A percentile compares a stretch with the other conserved stretches of the same genome.
Evolutionary conservation across 2,329 filamentous ascomycete species (phyloP).

Genomic region (Phialophora chinensis): DNA sequence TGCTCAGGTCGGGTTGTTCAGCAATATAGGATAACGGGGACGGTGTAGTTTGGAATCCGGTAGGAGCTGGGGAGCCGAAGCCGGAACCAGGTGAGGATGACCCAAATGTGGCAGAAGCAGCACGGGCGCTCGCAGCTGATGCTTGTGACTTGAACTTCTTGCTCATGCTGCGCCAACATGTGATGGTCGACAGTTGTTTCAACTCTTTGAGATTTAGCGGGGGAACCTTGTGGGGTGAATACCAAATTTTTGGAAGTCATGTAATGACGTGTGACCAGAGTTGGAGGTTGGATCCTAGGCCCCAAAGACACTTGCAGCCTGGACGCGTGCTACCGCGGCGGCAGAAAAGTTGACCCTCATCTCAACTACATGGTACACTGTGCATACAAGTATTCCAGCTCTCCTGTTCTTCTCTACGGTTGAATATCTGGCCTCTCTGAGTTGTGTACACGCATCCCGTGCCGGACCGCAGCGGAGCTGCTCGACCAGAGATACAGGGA

Average conservation of each 20-base stretch:
- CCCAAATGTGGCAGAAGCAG: slow-evolving; percentile 55
- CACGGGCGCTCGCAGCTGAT: slow-evolving; percentile 68
- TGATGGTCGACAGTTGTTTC: background rate
- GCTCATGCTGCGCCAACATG: slow-evolving; percentile 54
- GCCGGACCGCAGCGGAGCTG: background rate
- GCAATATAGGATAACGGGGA: slow-evolving; percentile 79
- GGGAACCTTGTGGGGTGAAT: slow-evolving; percentile 5
- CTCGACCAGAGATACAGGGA: background rate
- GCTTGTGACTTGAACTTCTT: slow-evolving; percentile 69
- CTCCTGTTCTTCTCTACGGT: background rate
- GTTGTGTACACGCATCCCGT: background rate
- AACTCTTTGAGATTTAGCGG: background rate
- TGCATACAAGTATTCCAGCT: background rate
- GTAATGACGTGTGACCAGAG: slow-evolving; percentile 16
- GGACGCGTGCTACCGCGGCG: background rate
- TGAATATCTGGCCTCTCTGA: background rate
- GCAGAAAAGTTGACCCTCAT: background rate
- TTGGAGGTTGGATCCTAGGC: background rate
- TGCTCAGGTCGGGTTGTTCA: slow-evolving; percentile 80
- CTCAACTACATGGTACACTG: background rate
- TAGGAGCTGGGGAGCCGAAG: slow-evolving; percentile 49
- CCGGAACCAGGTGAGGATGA: slow-evolving; percentile 45
- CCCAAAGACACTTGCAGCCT: background rate
- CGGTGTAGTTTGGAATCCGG: slow-evolving; percentile 48
- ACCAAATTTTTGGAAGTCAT: slow-evolving; percentile 6